Conservation (phyloP, 805 yeast genomes). For the Saturnispora besseyi region DNA sequence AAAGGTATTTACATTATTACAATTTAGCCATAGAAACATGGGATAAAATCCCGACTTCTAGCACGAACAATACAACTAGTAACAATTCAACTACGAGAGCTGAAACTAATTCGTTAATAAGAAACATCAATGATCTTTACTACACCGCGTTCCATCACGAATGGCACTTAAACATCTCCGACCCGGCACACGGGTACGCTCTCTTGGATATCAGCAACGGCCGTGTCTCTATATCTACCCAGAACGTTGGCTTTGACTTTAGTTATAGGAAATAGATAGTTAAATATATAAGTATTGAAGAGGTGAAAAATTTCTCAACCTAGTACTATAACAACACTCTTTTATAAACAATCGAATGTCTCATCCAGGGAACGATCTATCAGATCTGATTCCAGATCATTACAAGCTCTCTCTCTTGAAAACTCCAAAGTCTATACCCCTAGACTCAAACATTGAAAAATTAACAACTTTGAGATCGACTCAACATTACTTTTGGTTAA, state of each 20-base stretch:
- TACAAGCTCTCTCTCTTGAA: conserved; percentile 28
- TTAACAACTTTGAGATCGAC: conserved; percentile 1
- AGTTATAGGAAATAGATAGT: conserved; percentile 29
- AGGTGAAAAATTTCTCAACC: no score
- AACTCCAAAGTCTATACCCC: conserved; percentile 31
- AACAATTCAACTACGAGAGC: conserved; percentile 22
- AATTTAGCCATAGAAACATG: conserved; percentile 51
- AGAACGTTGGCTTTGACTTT: conserved; percentile 50
- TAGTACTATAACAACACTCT: neutral
- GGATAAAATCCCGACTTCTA: conserved; percentile 50
- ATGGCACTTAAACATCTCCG: conserved; percentile 74
- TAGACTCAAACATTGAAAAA: conserved; percentile 27
- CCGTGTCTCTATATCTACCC: neutral
- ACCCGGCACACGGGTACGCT: conserved; percentile 43
- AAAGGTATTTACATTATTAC: conserved; percentile 26
- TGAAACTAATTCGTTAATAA: conserved; percentile 34
- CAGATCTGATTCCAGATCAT: conserved; percentile 28
- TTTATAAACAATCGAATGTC: neutral
- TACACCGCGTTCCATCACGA: conserved; percentile 58
- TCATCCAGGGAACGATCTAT: conserved; percentile 28
- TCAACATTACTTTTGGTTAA: conserved; percentile 4
- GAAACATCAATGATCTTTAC: conserved; percentile 50
- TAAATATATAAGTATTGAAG: neutral
- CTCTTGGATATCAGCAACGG: conserved; percentile 37
- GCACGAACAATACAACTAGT: neutral